Evolutionary conservation across 257 asterid species (phyloP).

Genomic region (Sherardia arvensis): DNA sequence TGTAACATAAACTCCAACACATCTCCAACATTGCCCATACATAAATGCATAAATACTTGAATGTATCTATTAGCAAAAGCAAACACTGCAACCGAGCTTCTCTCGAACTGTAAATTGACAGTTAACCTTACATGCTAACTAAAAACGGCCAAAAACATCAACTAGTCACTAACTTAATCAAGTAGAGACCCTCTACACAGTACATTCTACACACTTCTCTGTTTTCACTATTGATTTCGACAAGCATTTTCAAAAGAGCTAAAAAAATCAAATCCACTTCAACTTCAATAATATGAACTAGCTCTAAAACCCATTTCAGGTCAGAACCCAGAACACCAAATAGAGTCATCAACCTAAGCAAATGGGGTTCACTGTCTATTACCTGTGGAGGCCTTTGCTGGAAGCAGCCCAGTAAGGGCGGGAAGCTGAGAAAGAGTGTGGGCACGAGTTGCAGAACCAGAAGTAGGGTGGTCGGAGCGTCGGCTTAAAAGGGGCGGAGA

Average conservation of each 20-base stretch:
- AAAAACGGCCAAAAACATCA: neutral
- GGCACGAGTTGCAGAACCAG: slow-evolving; percentile 39
- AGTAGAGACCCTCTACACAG: no score
- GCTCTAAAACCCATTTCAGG: neutral
- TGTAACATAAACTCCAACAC: neutral
- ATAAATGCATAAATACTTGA: no score
- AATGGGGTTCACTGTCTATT: slow-evolving; percentile 3
- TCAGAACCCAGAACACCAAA: neutral
- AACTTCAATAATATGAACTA: neutral
- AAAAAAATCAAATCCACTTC: neutral
- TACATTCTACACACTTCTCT: neutral
- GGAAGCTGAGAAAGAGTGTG: slow-evolving; percentile 36
- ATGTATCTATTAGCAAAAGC: neutral
- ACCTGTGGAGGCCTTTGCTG: slow-evolving; percentile 50
- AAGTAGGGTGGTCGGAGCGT: slow-evolving; percentile 28
- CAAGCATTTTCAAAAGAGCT: neutral
- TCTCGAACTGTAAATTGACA: neutral
- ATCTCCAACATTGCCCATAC: neutral
- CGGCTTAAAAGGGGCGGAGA: slow-evolving; percentile 41
- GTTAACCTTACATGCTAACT: neutral
- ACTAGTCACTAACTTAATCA: neutral
- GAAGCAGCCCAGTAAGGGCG: slow-evolving; percentile 27
- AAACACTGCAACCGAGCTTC: neutral
- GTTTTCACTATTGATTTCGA: neutral
- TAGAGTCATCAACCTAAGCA: slow-evolving; percentile 6